Base-by-base conservation (phyloP, 176 grass and related monocot genomes). In the Pontederia paniculata region DNA sequence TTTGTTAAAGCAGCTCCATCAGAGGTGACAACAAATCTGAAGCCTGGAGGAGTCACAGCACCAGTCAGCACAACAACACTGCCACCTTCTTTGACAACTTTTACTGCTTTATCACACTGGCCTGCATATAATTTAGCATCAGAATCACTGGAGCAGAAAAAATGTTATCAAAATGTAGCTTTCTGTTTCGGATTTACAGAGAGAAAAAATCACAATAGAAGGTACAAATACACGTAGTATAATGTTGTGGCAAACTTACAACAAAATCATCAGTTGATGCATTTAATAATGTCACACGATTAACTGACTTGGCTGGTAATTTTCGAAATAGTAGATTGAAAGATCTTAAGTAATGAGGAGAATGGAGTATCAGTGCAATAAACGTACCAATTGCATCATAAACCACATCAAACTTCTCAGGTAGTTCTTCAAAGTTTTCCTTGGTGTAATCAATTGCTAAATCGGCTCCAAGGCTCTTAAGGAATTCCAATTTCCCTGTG, bases 401-500 rank as follows among this genome's bases (percentile, higher is more conserved):
- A 52, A 88, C 77, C 1, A 90, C 80, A 51, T 97, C 80, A 47
- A 87, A 88, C 67, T 82, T 97, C 15, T 97, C 86, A 0, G 83
- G 65, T 57, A 81, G 64, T 21, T 97, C 83, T 1, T 97, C 72
- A 9, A 87, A 77, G 80, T 77, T 88, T 3, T 90, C 77, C 68
- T 90, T 90, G 15, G 83, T 90, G 72, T 90, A 97, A 73, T 90
- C 91, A 48, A 97, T 97, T 60, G 74, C 74, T 18, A 97, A 65
- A 12, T 90, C 83, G 22, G 77, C 83, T 21, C 91, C 86, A 7
- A 90, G 73, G 55, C 68, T 90, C 62, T 84, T 88, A 19, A 97
- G 72, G 25, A 97, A 69, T 57, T 91, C 80, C 55, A 97, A 57
- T 74, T 97, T 90, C 10, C 64, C 62, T 2, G 83, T 88, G 58